phyloP scores from a whole-genome alignment of 495 filamentous ascomycete species.

The Neurospora discreta region DNA sequence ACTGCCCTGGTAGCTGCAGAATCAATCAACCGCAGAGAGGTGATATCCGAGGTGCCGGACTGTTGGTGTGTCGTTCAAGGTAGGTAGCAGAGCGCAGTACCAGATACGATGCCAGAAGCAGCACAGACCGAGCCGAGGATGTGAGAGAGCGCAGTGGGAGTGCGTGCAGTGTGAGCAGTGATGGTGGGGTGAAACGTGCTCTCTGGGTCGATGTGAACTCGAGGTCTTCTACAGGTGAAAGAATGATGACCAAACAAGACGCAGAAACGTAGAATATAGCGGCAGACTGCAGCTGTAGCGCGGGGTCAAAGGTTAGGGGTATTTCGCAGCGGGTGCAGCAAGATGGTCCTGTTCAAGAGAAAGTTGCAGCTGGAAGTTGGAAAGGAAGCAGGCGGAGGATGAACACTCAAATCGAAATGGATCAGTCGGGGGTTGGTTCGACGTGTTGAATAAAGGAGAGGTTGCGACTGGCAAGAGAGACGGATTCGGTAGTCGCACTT shows the following conservation, averaged over 20 bases:
- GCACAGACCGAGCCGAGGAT: neutral
- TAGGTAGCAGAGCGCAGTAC: neutral
- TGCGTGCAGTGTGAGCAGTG: neutral
- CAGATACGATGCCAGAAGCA: neutral
- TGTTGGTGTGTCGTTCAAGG: neutral
- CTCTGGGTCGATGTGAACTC: neutral
- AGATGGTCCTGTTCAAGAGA: neutral
- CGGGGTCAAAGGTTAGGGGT: neutral
- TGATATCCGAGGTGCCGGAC: neutral
- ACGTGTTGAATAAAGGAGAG: neutral
- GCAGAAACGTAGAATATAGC: neutral
- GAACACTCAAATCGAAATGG: neutral
- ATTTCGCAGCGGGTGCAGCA: neutral
- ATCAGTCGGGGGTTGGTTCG: neutral
- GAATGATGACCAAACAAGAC: neutral
- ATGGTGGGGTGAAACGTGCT: neutral
- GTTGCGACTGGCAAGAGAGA: neutral
- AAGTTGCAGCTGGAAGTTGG: neutral
- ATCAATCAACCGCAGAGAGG: neutral
- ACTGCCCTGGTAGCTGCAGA: neutral
- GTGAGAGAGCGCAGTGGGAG: neutral
- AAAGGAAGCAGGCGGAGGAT: neutral
- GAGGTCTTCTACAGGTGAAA: neutral
- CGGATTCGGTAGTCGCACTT: neutral
- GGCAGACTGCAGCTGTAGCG: neutral